Base-by-base conservation (phyloP, 129 eudicot species). In the Arctium lappa region DNA sequence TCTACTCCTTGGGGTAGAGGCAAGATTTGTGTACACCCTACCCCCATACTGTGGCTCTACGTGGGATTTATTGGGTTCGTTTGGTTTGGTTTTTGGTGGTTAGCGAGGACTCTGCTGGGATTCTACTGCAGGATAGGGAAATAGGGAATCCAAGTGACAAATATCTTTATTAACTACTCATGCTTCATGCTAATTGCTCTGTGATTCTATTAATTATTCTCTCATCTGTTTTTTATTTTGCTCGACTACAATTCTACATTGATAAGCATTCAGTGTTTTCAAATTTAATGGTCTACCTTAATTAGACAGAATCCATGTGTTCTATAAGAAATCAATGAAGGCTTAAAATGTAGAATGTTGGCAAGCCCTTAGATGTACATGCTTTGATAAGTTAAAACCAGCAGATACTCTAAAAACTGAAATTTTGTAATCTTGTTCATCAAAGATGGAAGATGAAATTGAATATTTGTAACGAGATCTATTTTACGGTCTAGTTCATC, bases 291-390 rank as follows among this genome's bases (percentile, higher is more conserved):
- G 15, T 10, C 9, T 40, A 40, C 46, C 46, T 40, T 40, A 40
- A 40, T 40, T 7, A 40, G 46, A 40, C 46, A 5, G 7, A 40
- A 6, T 40, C 46, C 0, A 7, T 3, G 68, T 75, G 39, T 30
- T 29, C 31, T 37, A 44, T 75, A 75, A 46, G 8, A 33, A 9
- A 9, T 46, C 40, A 46, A 46, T n/a, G 29, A 2, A 39, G 13
- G 63, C 79, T 46, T 48, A 75, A 13, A 75, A 13, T 75, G 40
- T 30, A 75, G 79, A 75, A 27, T 44, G 79, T 75, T 75, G 22
- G 79, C 29, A 46, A 63, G 38, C 15, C 34, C 42, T 38, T 38
- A 38, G 65, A 74, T 15, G 13, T 29, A 42, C 29, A 74, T 46
- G 78, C 65, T 74, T 74, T 60, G 42, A 38, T 27, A 30, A 30